phyloP scores from a whole-genome alignment of 2,329 filamentous ascomycete species.

The Sporothrix brunneoviolacea region DNA sequence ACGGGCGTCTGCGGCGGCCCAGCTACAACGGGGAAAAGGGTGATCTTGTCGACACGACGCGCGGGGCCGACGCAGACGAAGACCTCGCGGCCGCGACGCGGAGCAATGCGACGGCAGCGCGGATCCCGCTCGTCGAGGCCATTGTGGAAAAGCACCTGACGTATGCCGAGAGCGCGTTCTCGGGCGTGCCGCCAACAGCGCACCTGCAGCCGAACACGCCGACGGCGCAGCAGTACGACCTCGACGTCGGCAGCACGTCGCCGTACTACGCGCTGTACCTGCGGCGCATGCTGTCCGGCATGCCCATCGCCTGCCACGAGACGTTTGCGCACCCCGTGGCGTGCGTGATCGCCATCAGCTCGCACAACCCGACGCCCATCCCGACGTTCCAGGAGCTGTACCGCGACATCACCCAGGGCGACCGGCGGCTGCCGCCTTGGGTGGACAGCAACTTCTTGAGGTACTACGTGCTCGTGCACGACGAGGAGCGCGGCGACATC shows the following conservation, averaged over 20 bases:
- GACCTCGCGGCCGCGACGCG: constrained; percentile 13
- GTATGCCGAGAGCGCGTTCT: constrained; percentile 60
- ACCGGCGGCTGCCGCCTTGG: constrained; percentile 70
- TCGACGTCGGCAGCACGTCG: constrained; percentile 52
- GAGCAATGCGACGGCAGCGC: constrained; percentile 25
- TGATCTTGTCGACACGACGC: too few relatives aligned
- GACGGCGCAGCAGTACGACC: constrained; percentile 28
- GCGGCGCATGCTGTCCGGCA: constrained; percentile 70
- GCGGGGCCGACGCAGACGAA: too few relatives aligned
- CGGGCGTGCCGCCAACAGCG: constrained; percentile 26
- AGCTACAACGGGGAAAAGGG: neutral
- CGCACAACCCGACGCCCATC: constrained; percentile 73
- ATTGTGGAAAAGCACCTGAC: constrained; percentile 73
- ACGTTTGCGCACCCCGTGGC: constrained; percentile 93
- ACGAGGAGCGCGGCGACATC: constrained; percentile 93
- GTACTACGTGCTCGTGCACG: constrained; percentile 94
- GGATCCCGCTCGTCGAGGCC: constrained; percentile 67
- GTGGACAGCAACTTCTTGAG: constrained; percentile 86
- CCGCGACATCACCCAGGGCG: constrained; percentile 71
- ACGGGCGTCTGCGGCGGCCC: neutral
- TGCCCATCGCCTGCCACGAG: constrained; percentile 76
- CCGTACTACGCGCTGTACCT: constrained; percentile 84
- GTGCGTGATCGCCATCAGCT: constrained; percentile 91
- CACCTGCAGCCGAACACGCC: constrained; percentile 30
- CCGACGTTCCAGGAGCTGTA: constrained; percentile 83